phyloP scores from a whole-genome alignment of 202 grass and related monocot genomes.

The Zoysia matrella region DNA sequence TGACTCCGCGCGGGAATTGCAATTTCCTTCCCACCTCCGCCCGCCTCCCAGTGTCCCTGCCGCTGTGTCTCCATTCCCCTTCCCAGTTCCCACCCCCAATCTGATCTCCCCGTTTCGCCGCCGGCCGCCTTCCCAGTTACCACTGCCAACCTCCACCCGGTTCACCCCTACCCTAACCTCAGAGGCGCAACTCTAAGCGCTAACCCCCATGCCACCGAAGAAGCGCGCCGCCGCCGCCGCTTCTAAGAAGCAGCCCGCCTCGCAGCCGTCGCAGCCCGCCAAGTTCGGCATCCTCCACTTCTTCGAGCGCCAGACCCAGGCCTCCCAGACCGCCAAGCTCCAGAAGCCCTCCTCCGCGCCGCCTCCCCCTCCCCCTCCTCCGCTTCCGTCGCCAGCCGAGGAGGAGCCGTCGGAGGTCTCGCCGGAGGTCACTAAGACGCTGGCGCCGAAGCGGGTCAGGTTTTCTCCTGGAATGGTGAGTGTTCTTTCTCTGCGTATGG shows the following conservation, averaged over 20 bases:
- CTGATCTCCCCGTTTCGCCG: constrained; percentile 20
- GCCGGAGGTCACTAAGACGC: constrained; percentile 71
- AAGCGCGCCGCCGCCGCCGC: constrained; percentile 56
- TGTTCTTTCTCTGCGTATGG: neutral
- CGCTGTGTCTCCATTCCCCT: constrained; percentile 37
- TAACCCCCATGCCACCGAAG: constrained; percentile 60
- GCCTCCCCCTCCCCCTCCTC: neutral
- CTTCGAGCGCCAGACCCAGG: neutral
- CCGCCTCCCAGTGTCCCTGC: constrained; percentile 46
- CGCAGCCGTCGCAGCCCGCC: constrained; percentile 34
- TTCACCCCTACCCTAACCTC: neutral
- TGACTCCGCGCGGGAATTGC: constrained; percentile 51
- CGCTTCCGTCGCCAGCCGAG: constrained; percentile 13
- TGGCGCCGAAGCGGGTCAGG: constrained; percentile 70
- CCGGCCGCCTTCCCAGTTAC: neutral
- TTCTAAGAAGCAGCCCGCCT: constrained; percentile 48
- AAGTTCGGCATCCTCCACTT: too few species aligned
- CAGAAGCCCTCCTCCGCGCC: neutral
- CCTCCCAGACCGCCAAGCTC: too few species aligned
- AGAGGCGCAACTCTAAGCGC: constrained; percentile 20
- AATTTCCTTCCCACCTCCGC: constrained; percentile 29
- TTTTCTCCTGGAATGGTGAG: constrained; percentile 98
- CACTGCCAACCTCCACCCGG: neutral
- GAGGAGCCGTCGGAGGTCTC: constrained; percentile 63
- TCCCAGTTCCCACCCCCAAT: constrained; percentile 16